Conservation (phyloP, 805 yeast genomes). For the Hanseniaspora clermontiae region DNA sequence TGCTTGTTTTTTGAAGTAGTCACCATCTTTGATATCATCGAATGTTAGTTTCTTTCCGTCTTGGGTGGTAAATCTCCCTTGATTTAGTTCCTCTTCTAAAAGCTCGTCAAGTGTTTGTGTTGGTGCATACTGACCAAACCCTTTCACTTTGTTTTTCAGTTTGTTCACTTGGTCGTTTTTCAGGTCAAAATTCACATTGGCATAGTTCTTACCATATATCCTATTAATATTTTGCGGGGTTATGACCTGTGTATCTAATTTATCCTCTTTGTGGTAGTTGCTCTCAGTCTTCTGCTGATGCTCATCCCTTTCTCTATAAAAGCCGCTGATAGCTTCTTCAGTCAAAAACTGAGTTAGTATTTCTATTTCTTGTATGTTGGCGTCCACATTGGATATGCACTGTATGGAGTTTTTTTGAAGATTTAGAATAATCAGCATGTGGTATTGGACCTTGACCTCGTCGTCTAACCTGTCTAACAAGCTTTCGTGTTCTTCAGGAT, state of each 20-base stretch:
- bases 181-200: conserved; percentile 10
- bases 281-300: conserved; percentile 1
- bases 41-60: conserved; percentile 25
- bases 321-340: conserved; percentile 19
- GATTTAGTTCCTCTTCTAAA: conserved; percentile 68
- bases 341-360: conserved; percentile 41
- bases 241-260: conserved; percentile 37
- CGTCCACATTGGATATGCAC: conserved; percentile 37
- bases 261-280: conserved; percentile 24
- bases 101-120: conserved; percentile 91
- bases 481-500: conserved; percentile 22
- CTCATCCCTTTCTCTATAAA: conserved; percentile 16
- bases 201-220: conserved; percentile 40
- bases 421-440: conserved; percentile 21
- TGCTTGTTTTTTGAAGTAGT: conserved; percentile 23
- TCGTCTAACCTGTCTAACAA: conserved; percentile 36
- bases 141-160: conserved; percentile 54
- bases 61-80: conserved; percentile 63
- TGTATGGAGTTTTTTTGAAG: conserved; percentile 8
- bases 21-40: conserved; percentile 11
- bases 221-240: conserved; percentile 3
- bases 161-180: conserved; percentile 29
- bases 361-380: conserved; percentile 51
- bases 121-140: conserved; percentile 86
- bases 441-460: conserved; percentile 45